phyloP scores from a whole-genome alignment of 345 rosid genomes.

The Cochlearia excelsa region DNA sequence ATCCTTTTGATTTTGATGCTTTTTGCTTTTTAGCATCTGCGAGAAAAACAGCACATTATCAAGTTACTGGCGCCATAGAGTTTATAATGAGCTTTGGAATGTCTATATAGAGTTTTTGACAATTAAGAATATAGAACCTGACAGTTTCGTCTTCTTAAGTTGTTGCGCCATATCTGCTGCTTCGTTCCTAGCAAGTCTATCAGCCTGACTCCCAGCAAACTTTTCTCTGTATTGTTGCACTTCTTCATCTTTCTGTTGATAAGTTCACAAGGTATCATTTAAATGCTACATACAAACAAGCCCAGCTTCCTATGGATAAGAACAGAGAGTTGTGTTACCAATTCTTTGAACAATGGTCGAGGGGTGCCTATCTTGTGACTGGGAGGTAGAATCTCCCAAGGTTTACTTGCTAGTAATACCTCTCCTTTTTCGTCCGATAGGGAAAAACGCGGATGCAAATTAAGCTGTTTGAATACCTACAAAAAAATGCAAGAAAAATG shows the following conservation, averaged over 20 bases:
- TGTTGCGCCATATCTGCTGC: conserved; percentile 56
- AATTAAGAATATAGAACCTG: conserved; percentile 43
- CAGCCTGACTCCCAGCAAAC: conserved; percentile 91
- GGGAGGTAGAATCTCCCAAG: conserved; percentile 77
- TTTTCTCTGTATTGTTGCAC: conserved; percentile 57
- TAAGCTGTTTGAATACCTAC: conserved; percentile 87
- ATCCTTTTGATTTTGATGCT: conserved; percentile 45
- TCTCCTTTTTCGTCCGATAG: conserved; percentile 71
- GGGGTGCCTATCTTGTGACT: conserved; percentile 74
- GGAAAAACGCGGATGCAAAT: conserved; percentile 61
- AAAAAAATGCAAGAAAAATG: conserved; percentile 18
- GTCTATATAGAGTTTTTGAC: neutral
- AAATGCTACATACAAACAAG: conserved; percentile 1
- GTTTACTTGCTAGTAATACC: conserved; percentile 53
- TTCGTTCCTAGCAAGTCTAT: conserved; percentile 56
- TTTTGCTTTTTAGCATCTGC: conserved; percentile 65
- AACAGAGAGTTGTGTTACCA: conserved; percentile 44
- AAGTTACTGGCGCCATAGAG: conserved; percentile 4
- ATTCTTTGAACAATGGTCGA: conserved; percentile 68
- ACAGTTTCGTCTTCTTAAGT: conserved; percentile 52
- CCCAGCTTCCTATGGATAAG: neutral
- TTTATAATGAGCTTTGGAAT: neutral
- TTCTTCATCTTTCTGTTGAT: conserved; percentile 58
- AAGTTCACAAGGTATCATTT: conserved; percentile 3
- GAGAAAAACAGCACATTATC: conserved; percentile 18